Evolutionary conservation across 1,139 yeast genomes (phyloP), one percentile per base, ranked within the genome.

Genomic region (Candida sanyaensis): DNA sequence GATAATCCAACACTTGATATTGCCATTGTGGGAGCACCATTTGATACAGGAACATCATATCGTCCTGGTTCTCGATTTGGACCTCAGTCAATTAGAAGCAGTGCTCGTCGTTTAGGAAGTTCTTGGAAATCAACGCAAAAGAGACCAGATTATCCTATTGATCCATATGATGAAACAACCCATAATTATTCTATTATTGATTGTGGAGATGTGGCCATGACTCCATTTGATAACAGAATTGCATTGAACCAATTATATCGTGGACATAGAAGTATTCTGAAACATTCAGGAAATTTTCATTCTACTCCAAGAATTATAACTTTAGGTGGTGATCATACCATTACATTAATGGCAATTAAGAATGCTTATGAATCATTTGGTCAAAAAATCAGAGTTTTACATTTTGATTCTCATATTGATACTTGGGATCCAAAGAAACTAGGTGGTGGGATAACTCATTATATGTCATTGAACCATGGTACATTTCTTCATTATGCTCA

Each of bases 61-160:
- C 72, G 92, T 50, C 80, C 89, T 0, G 92, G 93, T 17, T 91
- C 95, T 5, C 69, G 95, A 50, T 87, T 87, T 64, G 95, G 95
- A 1, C 95, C 95, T 3, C 70, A 88, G 44, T 88, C 90, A 3
- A 83, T 87, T 44, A 70, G 95, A 50, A 71, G 78, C 4, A 91
- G 90, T 1, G 84, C 91, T 1, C 89, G 84, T 65, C 75, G 95
- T 59, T 93, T 86, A 61, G 80, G 80, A 6, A 64, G 83, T 1
- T 45, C 71, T 91, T 50, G 91, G 90, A 1, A 82, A 75, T 2
- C 77, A n/a, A 44, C 36, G 24, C 40, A 37, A n/a, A 38, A 31
- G 27, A 42, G 42, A 24, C 71, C 71, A 1, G 55, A 61, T 55
- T 50, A 41, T 78, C 2, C 60, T 81, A 30, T 87, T 80, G 67